A percentile compares a stretch with the other conserved stretches of the same genome.
These are phyloP conservation scores for Sporothrix sp. DNA, from an alignment of 2,329 filamentous ascomycete genomes.

Conservation along the genomic window DNA sequence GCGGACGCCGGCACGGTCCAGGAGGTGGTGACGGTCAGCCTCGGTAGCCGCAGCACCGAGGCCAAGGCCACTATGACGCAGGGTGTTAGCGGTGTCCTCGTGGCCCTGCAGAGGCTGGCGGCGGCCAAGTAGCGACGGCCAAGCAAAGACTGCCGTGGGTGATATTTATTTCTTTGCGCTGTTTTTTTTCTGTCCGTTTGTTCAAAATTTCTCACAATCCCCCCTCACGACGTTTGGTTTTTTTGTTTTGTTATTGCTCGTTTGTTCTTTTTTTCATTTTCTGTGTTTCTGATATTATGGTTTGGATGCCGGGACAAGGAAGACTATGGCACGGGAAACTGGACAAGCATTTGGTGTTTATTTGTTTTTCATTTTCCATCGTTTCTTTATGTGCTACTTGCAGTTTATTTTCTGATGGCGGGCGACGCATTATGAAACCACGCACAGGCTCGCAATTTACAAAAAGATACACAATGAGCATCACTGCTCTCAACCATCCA, in stretches of 20 bases:
- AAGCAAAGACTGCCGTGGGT: too few relatives aligned
- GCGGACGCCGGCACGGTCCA: slow-evolving; percentile 47
- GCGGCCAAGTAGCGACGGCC: neutral
- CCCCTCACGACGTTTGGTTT: neutral
- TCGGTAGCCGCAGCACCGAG: slow-evolving; percentile 81
- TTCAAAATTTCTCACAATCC: neutral
- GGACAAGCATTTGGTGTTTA: neutral
- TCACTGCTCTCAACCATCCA: slow-evolving; percentile 1
- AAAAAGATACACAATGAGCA: neutral
- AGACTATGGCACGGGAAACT: neutral
- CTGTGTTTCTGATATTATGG: neutral
- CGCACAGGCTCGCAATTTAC: neutral
- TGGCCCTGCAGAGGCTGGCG: slow-evolving; percentile 16
- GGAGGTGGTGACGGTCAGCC: slow-evolving; percentile 73
- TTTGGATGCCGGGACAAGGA: slow-evolving; percentile 7
- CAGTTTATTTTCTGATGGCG: neutral
- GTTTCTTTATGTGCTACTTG: neutral
- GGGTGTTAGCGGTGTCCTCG: slow-evolving; percentile 62
- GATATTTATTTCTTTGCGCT: neutral
- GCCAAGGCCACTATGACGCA: slow-evolving; percentile 78
- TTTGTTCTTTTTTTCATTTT: neutral
- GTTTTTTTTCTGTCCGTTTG: neutral
- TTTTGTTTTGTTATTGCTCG: neutral
- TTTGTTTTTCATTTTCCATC: neutral
- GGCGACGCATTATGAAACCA: neutral